Conservation (phyloP, 257 asterid species). For the Salvia miltiorrhiza region DNA sequence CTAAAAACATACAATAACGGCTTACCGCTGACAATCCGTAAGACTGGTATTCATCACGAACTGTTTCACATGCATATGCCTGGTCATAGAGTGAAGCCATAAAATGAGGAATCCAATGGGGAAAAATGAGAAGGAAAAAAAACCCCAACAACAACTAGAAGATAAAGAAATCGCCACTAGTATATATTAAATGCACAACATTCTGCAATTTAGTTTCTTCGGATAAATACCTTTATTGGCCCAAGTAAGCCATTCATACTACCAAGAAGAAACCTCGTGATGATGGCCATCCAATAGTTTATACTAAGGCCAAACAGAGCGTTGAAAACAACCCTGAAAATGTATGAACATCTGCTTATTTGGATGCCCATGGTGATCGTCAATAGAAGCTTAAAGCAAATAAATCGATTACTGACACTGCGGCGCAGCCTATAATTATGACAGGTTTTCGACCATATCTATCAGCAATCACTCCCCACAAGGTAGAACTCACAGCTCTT, state of each 20-base stretch:
- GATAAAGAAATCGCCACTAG: background rate
- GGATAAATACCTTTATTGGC: slow-evolving; percentile 56
- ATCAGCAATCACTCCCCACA: slow-evolving; percentile 71
- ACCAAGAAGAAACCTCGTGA: slow-evolving; percentile 75
- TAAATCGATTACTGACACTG: slow-evolving; percentile 42
- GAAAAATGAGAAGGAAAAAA: background rate
- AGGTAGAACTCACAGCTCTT: slow-evolving; percentile 63
- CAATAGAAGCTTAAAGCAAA: slow-evolving; percentile 1
- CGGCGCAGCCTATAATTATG: slow-evolving; percentile 51
- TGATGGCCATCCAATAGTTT: slow-evolving; percentile 76
- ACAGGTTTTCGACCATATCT: slow-evolving; percentile 77
- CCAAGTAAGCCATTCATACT: slow-evolving; percentile 75
- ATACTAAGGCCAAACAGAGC: slow-evolving; percentile 75
- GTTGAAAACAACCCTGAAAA: slow-evolving; percentile 70
- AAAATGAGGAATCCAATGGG: background rate
- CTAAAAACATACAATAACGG: slow-evolving; percentile 7
- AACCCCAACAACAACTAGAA: background rate
- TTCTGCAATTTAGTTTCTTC: background rate
- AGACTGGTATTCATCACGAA: slow-evolving; percentile 74
- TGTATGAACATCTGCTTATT: slow-evolving; percentile 3
- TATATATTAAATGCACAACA: too few relatives aligned
- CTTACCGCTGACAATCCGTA: slow-evolving; percentile 72
- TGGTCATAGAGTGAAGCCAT: slow-evolving; percentile 28
- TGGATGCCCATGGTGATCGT: background rate
- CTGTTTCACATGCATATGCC: slow-evolving; percentile 85